Base-by-base conservation (phyloP, 345 rosid genomes). In the Arabis alpina region DNA sequence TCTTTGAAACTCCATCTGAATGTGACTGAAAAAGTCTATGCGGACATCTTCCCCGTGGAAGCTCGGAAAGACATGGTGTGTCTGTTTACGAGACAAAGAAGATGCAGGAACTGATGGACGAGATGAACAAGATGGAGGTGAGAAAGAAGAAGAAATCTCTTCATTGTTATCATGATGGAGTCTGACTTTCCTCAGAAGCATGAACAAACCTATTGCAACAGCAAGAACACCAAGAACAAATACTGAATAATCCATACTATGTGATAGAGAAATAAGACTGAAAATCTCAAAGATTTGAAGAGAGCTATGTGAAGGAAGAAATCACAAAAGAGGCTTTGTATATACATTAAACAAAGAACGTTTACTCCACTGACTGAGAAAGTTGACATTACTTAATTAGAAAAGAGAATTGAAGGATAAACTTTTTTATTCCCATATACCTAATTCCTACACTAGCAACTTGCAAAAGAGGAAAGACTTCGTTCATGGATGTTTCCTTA, bases 1-100 rank as follows among this genome's bases (percentile, higher is more conserved):
- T 28, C 71, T 66, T 42, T 66, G 41, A 5, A 66, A 41, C 52
- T 66, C 71, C 41, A 11, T 27, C 6, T 27, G 52, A 66, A 66
- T 41, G 3, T 66, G 71, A 66, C 71, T 53, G 16, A 66, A 8
- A 2, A 66, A 66, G 52, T 54, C 30, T 53, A 19, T 53, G 6
- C 61, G 71, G 1, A 66, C 66, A 10, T 61, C 66, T 44, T 28
- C 41, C 27, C 66, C 66, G 0, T 53, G 41, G 53, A 44, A 61
- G 28, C 66, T 61, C 0, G 66, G 53, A 61, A 61, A 61, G 9
- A 61, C 53, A 44, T 61, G 14, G 3, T 61, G 53, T 10, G 15
- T 61, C 37, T 39, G n/a, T 8, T n/a, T 43, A 25, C 1, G 52
- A 27, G 65, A 28, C 1, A 5, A 27, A 8, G 23, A 12, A 42